Conservation (phyloP, 2,329 filamentous ascomycete genomes). For the Alternaria brassicae region DNA sequence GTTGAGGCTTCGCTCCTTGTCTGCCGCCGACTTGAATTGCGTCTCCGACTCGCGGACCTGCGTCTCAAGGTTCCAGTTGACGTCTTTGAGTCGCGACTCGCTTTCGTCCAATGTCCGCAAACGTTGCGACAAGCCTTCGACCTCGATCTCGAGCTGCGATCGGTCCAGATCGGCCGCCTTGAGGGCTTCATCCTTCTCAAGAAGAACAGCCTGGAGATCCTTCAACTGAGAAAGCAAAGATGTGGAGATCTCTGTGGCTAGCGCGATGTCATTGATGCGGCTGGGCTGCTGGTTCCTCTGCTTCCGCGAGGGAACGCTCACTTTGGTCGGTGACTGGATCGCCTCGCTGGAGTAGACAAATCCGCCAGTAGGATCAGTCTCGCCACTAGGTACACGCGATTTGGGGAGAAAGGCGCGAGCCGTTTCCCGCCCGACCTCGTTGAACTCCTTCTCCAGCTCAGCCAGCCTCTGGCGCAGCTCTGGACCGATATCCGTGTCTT, state of each 20-base stretch:
- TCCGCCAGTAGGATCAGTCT: constrained; percentile 42
- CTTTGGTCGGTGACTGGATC: constrained; percentile 85
- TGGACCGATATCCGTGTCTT: constrained; percentile 75
- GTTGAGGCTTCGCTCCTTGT: constrained; percentile 82
- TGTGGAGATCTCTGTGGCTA: constrained; percentile 97
- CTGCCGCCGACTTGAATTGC: constrained; percentile 75
- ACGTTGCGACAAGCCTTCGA: constrained; percentile 78
- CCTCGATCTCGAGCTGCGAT: constrained; percentile 80
- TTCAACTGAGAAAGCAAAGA: constrained; percentile 93
- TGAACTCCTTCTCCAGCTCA: constrained; percentile 93
- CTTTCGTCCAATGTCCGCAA: constrained; percentile 87
- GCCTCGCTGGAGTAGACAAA: constrained; percentile 78
- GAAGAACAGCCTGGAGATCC: constrained; percentile 82
- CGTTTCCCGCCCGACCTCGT: constrained; percentile 88
- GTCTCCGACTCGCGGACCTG: constrained; percentile 84
- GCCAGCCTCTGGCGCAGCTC: constrained; percentile 83
- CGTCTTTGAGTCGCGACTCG: constrained; percentile 95
- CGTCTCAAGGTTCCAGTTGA: constrained; percentile 97
- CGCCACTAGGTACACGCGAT: constrained; percentile 70
- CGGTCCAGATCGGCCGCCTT: constrained; percentile 77
- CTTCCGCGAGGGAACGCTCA: constrained; percentile 84
- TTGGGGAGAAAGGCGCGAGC: constrained; percentile 89
- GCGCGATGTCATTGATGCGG: constrained; percentile 93
- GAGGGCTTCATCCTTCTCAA: constrained; percentile 86
- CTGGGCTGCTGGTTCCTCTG: constrained; percentile 88